A percentile compares a stretch with the other conserved stretches of the same genome.
Evolutionary conservation across 805 yeast species (phyloP).

Genomic region (Debaryomyces tyrocola): DNA sequence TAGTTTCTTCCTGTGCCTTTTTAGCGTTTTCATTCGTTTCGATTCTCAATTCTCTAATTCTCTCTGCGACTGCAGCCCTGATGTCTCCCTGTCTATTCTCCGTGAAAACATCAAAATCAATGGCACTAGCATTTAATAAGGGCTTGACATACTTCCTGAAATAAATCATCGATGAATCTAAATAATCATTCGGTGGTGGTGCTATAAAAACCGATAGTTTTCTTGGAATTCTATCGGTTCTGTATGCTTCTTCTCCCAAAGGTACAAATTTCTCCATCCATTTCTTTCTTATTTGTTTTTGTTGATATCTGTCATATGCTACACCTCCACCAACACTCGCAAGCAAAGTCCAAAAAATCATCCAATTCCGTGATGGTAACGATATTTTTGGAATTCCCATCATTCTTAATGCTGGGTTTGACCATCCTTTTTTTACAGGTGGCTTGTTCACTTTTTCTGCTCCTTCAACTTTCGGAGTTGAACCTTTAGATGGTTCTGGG

Average conservation of each 20-base stretch:
- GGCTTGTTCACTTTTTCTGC: neutral
- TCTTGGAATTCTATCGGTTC: slow-evolving; percentile 59
- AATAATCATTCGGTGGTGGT: slow-evolving; percentile 94
- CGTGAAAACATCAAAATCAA: slow-evolving; percentile 76
- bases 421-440: slow-evolving; percentile 43
- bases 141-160: slow-evolving; percentile 86
- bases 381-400: slow-evolving; percentile 80
- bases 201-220: slow-evolving; percentile 81
- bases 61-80: slow-evolving; percentile 76
- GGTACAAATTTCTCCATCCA: slow-evolving; percentile 63
- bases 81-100: slow-evolving; percentile 90
- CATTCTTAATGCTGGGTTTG: slow-evolving; percentile 78
- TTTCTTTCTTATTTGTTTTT: slow-evolving; percentile 58
- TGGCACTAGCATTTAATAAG: slow-evolving; percentile 74
- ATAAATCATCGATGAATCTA: slow-evolving; percentile 69
- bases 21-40: slow-evolving; percentile 14
- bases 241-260: slow-evolving; percentile 47
- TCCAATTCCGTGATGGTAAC: slow-evolving; percentile 91
- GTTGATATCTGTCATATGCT: slow-evolving; percentile 75
- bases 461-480: neutral
- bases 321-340: slow-evolving; percentile 71
- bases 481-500: neutral
- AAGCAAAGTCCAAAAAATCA: slow-evolving; percentile 77
- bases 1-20: slow-evolving; percentile 4
- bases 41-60: slow-evolving; percentile 68